phyloP scores from a whole-genome alignment of 345 rosid genomes.

The Brassica incana region DNA sequence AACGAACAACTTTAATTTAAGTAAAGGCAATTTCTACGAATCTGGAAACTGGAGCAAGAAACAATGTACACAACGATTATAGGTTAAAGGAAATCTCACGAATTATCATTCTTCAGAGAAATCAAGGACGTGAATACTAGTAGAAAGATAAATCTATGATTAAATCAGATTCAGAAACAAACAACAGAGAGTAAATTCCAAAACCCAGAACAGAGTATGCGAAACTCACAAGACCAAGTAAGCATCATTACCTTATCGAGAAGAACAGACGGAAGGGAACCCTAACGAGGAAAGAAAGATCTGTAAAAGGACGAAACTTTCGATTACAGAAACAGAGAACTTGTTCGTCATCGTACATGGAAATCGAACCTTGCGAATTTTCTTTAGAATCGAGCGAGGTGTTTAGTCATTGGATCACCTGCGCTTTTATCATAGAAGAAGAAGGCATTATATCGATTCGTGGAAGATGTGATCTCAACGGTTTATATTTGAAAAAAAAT shows the following conservation, averaged over 20 bases:
- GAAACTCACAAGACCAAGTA: background rate
- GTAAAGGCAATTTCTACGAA: no score
- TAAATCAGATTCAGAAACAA: conserved; percentile 6
- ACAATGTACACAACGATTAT: no score
- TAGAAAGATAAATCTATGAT: background rate
- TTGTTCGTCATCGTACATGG: conserved; percentile 6
- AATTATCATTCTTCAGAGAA: no score
- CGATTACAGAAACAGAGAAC: background rate
- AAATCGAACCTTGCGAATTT: background rate
- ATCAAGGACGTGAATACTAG: no score
- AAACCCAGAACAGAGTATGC: conserved; percentile 32
- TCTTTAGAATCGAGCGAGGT: conserved; percentile 14
- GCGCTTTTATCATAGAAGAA: no score
- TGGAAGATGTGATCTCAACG: no score
- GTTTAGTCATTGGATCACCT: background rate
- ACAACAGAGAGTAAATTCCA: background rate
- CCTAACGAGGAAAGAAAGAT: conserved; percentile 14
- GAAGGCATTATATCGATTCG: no score
- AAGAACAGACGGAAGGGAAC: conserved; percentile 22
- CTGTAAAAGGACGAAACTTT: background rate
- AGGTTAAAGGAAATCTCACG: no score
- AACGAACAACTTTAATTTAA: no score
- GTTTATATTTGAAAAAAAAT: no score
- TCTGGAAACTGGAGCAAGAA: no score
- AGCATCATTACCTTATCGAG: conserved; percentile 24